Base-by-base conservation (phyloP, 352 stramenopile genomes). In the Vaucheria bursata region DNA sequence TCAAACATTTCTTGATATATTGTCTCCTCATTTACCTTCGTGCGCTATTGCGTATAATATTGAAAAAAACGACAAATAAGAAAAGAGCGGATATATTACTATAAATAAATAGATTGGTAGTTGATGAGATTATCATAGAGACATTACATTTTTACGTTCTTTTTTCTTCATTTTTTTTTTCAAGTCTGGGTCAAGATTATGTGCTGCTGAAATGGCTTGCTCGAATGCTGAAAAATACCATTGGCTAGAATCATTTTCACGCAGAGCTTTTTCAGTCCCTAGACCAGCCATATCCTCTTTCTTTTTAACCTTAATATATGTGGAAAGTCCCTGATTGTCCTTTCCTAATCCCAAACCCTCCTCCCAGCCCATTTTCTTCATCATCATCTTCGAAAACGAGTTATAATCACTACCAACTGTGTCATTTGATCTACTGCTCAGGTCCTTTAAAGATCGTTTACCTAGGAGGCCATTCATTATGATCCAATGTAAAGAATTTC, bases 1-100 rank as follows among this genome's bases (percentile, higher is more conserved):
- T 89, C 86, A 83, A 98, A 98, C 33, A 98, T 88, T 83, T 98
- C 93, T 80, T 97, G 91, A 81, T 97, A 93, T 8, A 93, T 97
- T 40, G 88, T 68, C 2, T 31, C 53, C 53, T 68, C 53, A 34
- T 68, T 7, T 31, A 68, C 53, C 8, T 68, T 34, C 8, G 6
- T 68, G n/a, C n/a, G n/a, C n/a, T n/a, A n/a, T n/a, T n/a, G n/a
- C n/a, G n/a, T n/a, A n/a, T n/a, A 18, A 18, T 18, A 25, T 59
- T 25, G 25, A 59, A 59, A 25, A 18, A 18, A 59, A 25, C 45
- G 45, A 25, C 45, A 59, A 59, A 59, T 18, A 25, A 25, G 45
- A 18, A 59, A 18, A 18, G 25, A 25, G 12, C 18, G 12, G 45
- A 18, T 18, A 59, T 59, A 25, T 59, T 59, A 59, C 45, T 18